Conservation (phyloP, 2,329 filamentous ascomycete species). For the Torrubiella hemipterigena region DNA sequence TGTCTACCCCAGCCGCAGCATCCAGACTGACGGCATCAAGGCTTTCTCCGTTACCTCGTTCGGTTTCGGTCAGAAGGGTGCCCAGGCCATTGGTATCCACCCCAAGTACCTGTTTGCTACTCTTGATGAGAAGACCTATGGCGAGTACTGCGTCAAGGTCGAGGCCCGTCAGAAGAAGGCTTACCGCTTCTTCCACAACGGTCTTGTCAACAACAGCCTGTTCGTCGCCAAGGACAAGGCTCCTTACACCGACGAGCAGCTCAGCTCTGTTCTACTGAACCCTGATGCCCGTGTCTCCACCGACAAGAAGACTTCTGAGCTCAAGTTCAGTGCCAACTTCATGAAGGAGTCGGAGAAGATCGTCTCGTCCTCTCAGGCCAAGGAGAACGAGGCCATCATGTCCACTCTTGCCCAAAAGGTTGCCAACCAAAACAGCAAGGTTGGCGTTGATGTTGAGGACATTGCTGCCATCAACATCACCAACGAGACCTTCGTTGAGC, state of each 20-base stretch:
- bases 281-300: constrained; percentile 74
- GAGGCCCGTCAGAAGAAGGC: constrained; percentile 94
- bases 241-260: constrained; percentile 81
- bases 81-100: constrained; percentile 93
- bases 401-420: constrained; percentile 61
- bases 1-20: constrained; percentile 86
- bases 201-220: constrained; percentile 92
- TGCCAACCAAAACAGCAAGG: constrained; percentile 50
- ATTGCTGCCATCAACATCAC: constrained; percentile 80
- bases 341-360: constrained; percentile 52
- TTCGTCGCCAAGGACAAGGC: constrained; percentile 91
- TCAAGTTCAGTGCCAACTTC: constrained; percentile 60
- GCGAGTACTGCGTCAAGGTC: constrained; percentile 76
- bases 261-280: constrained; percentile 84
- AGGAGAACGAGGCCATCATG: constrained; percentile 62
- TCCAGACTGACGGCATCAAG: constrained; percentile 97
- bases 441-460: constrained; percentile 90
- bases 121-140: constrained; percentile 77
- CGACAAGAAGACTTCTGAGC: constrained; percentile 76
- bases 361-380: constrained; percentile 33
- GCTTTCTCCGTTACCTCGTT: constrained; percentile 98
- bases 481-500: constrained; percentile 86
- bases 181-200: constrained; percentile 97
- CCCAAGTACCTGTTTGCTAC: constrained; percentile 91
- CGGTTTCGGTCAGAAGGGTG: constrained; percentile 97